Base-by-base conservation (phyloP, 257 asterid genomes). In the Solanum clarkiae region DNA sequence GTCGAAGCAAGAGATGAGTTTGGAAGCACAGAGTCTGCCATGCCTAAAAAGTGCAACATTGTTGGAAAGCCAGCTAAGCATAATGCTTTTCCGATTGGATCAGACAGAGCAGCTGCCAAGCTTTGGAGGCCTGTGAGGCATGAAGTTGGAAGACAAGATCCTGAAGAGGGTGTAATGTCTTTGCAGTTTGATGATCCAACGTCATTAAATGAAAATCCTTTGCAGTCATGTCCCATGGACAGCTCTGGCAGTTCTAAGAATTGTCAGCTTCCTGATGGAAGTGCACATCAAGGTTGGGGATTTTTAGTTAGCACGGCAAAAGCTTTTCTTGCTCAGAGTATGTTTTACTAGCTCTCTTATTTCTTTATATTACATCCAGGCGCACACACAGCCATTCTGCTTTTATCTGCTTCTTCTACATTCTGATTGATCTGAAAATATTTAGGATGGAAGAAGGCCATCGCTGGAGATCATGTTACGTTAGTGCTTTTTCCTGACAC, bases 401-500 rank as follows among this genome's bases (percentile, higher is more conserved):
- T 77, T 51, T 51, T 51, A 10, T 26, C 5, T 77, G 26, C 24
- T 70, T 17, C 29, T 59, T 16, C 80, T 60, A 68, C 29, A 68
- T 51, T 72, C 47, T 29, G 53, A 51, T 70, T 68, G 40, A 80
- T 26, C 47, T 87, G 84, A 49, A 40, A 54, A 57, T 17, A 62
- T 89, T 88, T 91, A 95, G 99, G 99, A 87, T 94, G 97, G 98
- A 94, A 92, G 82, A 96, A 94, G 74, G 96, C 94, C 24, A 88
- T 94, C 72, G 84, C 97, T 12, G 91, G 90, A 15, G 98, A 95
- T 80, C 98, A 93, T 82, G 92, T 90, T 88, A 89, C 12, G 26
- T 87, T 94, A 84, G 92, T 83, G 86, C 88, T 91, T 24, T 89
- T 92, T 40, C 81, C 91, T 4, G 92, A 68, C 86, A 86, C 88